phyloP scores from a whole-genome alignment of 1,139 yeast genomes.

The Hansenula anomala region DNA sequence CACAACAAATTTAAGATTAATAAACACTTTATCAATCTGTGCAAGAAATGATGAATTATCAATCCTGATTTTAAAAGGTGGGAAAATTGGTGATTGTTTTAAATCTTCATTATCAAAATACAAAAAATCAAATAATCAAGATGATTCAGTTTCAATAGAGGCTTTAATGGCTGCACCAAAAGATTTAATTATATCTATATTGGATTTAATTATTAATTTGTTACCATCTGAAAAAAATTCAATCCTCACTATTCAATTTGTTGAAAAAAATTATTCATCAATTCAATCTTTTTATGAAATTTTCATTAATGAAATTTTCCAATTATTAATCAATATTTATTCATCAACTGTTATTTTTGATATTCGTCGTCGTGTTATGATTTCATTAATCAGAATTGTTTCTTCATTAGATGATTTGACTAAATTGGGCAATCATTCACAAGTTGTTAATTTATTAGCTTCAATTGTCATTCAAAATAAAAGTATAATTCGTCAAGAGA shows the following conservation, averaged over 20 bases:
- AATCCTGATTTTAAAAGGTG: constrained; percentile 32
- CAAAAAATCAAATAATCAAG: constrained; percentile 24
- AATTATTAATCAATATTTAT: constrained; percentile 63
- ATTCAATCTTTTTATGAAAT: constrained; percentile 26
- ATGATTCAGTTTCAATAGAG: constrained; percentile 45
- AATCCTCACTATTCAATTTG: constrained; percentile 19
- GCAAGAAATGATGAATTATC: constrained; percentile 30
- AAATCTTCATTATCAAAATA: constrained; percentile 40
- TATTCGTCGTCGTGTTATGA: constrained; percentile 55
- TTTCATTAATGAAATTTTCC: constrained; percentile 50
- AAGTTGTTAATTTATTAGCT: constrained; percentile 50
- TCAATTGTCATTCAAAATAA: constrained; percentile 66
- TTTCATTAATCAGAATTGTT: constrained; percentile 50
- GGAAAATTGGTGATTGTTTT: constrained; percentile 39
- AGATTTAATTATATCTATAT: constrained; percentile 50
- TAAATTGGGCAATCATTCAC: constrained; percentile 17
- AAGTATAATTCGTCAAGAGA: constrained; percentile 22
- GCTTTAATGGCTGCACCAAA: constrained; percentile 74
- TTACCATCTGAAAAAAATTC: constrained; percentile 40
- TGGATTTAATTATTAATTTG: constrained; percentile 53
- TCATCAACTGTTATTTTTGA: constrained; percentile 71
- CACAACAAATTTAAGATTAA: constrained; percentile 29
- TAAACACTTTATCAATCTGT: constrained; percentile 37
- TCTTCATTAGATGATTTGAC: constrained; percentile 20
- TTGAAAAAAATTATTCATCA: constrained; percentile 19